Percentiles rank a stretch among this genome's conserved stretches.
Evolutionary conservation across 2,329 filamentous ascomycete genomes (phyloP).

Genomic region (Mycogone perniciosa): DNA sequence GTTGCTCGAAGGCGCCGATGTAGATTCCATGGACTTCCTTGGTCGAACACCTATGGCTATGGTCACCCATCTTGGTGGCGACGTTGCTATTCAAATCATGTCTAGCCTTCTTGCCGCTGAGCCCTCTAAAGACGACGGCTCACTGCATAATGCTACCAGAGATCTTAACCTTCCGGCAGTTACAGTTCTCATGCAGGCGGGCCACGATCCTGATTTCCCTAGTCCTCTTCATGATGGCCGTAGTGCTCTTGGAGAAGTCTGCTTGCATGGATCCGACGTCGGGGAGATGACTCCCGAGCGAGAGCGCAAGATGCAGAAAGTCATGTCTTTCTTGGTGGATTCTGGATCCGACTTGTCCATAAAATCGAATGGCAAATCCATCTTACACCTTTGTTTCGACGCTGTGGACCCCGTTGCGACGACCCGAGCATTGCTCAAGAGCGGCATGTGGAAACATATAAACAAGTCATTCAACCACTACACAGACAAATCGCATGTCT

Average conservation of each 20-base stretch:
- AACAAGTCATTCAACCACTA: constrained; percentile 55
- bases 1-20: constrained; percentile 52
- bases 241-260: constrained; percentile 58
- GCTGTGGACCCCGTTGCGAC: constrained; percentile 48
- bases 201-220: constrained; percentile 59
- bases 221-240: constrained; percentile 56
- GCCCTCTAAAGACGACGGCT: constrained; percentile 56
- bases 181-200: constrained; percentile 49
- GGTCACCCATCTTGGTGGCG: constrained; percentile 49
- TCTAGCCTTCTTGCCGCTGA: constrained; percentile 48
- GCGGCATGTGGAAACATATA: constrained; percentile 57
- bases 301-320: constrained; percentile 50
- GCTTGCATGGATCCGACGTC: constrained; percentile 46
- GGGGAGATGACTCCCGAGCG: constrained; percentile 38
- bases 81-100: constrained; percentile 49
- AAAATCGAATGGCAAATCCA: constrained; percentile 50
- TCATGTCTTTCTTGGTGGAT: constrained; percentile 51
- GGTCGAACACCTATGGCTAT: constrained; percentile 55
- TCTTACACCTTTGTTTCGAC: constrained; percentile 55
- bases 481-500: constrained; percentile 47
- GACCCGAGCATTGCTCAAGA: constrained; percentile 53
- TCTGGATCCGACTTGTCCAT: constrained; percentile 51
- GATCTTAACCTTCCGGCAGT: constrained; percentile 52
- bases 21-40: constrained; percentile 49
- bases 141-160: constrained; percentile 58